phyloP scores from a whole-genome alignment of 2,329 filamentous ascomycete species.

The Tolypocladium paradoxum region DNA sequence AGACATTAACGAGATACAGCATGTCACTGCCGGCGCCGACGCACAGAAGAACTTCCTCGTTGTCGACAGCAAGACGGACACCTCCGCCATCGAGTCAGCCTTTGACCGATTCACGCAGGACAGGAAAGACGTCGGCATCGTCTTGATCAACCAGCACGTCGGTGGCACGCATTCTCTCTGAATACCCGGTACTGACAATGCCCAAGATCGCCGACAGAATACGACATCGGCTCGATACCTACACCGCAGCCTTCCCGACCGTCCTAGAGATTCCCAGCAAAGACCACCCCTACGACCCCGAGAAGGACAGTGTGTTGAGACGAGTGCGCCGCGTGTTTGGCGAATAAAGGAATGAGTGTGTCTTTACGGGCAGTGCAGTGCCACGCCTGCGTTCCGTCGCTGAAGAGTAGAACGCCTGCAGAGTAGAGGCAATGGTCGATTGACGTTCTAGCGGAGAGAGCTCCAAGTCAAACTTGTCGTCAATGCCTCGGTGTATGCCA shows the following conservation, averaged over 20 bases:
- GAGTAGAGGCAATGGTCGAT: not conserved
- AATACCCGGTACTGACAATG: constrained; percentile 9
- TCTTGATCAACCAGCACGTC: constrained; percentile 97
- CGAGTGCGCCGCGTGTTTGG: constrained; percentile 61
- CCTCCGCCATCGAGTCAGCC: constrained; percentile 71
- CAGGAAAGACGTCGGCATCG: constrained; percentile 91
- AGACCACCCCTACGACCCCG: constrained; percentile 96
- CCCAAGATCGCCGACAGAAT: constrained; percentile 83
- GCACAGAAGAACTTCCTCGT: constrained; percentile 97
- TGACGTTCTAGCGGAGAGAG: not conserved
- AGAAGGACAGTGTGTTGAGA: constrained; percentile 95
- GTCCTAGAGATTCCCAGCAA: constrained; percentile 96
- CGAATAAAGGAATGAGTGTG: constrained; percentile 37
- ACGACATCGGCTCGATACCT: constrained; percentile 79
- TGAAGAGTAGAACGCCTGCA: not conserved
- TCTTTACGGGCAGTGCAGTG: not conserved
- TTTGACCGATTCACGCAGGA: constrained; percentile 84
- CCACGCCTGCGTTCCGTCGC: not conserved
- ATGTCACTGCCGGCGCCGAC: constrained; percentile 81
- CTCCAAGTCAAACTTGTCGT: not conserved
- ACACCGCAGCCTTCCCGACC: constrained; percentile 91
- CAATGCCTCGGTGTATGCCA: not conserved
- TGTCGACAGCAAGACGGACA: constrained; percentile 90
- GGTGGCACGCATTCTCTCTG: constrained; percentile 14
- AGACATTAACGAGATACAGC: constrained; percentile 38